Percentiles rank a stretch among this genome's conserved stretches.
phyloP scores from a whole-genome alignment of 176 grass and related monocot genomes.

The Rhipidocladum racemiflorum region DNA sequence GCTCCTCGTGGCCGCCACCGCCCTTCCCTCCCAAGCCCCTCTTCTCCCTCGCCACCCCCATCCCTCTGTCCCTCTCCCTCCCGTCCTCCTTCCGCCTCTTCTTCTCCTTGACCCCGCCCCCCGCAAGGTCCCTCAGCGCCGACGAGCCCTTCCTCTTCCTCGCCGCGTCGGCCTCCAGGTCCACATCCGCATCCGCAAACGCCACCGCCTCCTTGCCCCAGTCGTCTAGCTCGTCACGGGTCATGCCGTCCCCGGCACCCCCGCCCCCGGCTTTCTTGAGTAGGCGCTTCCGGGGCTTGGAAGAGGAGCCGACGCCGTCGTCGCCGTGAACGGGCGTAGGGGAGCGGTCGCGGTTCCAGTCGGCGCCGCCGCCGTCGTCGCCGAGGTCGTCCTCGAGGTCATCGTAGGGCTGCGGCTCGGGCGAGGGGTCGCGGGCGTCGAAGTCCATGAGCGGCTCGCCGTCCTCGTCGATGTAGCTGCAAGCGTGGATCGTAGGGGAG shows the following conservation, averaged over 20 bases:
- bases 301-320: conserved; percentile 41
- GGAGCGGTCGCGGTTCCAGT: conserved; percentile 57
- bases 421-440: conserved; percentile 36
- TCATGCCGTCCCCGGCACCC: conserved; percentile 3
- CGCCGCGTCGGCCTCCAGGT: not conserved
- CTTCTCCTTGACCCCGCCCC: conserved; percentile 42
- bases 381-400: conserved; percentile 54
- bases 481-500: not conserved
- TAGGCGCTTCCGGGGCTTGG: conserved; percentile 70
- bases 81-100: conserved; percentile 47
- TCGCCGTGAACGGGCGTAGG: conserved; percentile 65
- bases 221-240: conserved; percentile 54
- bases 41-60: conserved; percentile 54
- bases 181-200: conserved; percentile 32
- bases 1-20: conserved; percentile 19
- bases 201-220: conserved; percentile 39
- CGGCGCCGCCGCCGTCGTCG: conserved; percentile 26
- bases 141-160: conserved; percentile 61
- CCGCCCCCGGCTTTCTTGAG: conserved; percentile 57
- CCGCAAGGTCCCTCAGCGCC: conserved; percentile 43
- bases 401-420: conserved; percentile 35
- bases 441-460: conserved; percentile 78
- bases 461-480: conserved; percentile 79
- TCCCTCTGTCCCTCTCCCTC: conserved; percentile 41
- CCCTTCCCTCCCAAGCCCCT: conserved; percentile 39